Evolutionary conservation across 2,329 filamentous ascomycete genomes (phyloP).

Genomic region (Epichloe baconii): DNA sequence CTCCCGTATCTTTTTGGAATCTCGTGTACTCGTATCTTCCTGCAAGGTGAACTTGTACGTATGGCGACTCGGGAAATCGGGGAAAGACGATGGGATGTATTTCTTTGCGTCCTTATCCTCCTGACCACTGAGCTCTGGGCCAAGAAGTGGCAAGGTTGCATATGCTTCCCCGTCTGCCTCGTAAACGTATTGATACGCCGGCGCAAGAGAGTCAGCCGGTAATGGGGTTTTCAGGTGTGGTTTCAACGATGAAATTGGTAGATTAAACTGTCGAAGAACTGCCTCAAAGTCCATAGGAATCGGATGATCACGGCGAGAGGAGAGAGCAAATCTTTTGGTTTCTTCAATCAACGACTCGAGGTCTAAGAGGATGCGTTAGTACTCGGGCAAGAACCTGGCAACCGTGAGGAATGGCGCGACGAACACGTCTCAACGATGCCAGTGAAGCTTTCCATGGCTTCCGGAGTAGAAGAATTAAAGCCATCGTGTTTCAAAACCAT

Average conservation of each 20-base stretch:
- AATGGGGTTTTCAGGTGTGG: slow-evolving; percentile 45
- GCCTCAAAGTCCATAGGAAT: slow-evolving; percentile 45
- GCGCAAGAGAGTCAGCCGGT: slow-evolving; percentile 23
- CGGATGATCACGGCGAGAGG: slow-evolving; percentile 37
- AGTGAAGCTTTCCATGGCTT: slow-evolving; percentile 47
- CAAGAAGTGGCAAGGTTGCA: slow-evolving; percentile 31
- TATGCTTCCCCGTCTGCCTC: slow-evolving; percentile 27
- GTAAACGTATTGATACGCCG: slow-evolving; percentile 25
- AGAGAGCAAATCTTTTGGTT: slow-evolving; percentile 33
- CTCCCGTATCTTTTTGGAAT: slow-evolving; percentile 45
- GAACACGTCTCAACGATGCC: slow-evolving; percentile 43
- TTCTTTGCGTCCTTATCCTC: slow-evolving; percentile 39
- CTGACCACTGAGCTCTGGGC: slow-evolving; percentile 44
- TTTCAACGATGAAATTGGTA: slow-evolving; percentile 37
- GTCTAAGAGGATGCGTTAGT: slow-evolving; percentile 26
- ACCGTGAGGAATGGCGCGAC: slow-evolving; percentile 12
- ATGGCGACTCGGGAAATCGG: slow-evolving; percentile 50
- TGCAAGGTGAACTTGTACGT: slow-evolving; percentile 49
- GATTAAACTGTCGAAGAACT: slow-evolving; percentile 36
- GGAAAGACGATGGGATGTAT: slow-evolving; percentile 47
- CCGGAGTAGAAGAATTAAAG: slow-evolving; percentile 39
- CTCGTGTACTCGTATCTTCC: slow-evolving; percentile 30
- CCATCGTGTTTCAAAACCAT: slow-evolving; percentile 44
- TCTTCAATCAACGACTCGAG: slow-evolving; percentile 35
- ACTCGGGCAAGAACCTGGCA: neutral